A percentile compares a stretch with the other conserved stretches of the same genome.
phyloP scores from a whole-genome alignment of 768 basidiomycete genomes.

The Cubamyces sp. region DNA sequence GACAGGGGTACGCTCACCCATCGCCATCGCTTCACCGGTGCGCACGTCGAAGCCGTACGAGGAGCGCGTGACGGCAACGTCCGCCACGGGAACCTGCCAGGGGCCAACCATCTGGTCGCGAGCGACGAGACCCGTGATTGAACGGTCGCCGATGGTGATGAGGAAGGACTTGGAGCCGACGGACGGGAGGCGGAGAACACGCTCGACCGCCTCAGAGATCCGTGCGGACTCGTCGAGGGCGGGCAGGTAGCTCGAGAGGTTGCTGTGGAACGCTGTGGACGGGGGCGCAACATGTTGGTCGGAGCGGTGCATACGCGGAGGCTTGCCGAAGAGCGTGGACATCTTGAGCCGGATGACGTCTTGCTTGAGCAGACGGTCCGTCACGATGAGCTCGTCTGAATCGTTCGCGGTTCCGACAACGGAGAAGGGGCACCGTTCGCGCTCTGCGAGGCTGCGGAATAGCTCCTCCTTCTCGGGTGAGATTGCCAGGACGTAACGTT shows the following conservation, averaged over 20 bases:
- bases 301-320: constrained; percentile 85
- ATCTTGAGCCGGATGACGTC: constrained; percentile 90
- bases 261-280: constrained; percentile 64
- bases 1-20: constrained; percentile 95
- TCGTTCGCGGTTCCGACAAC: constrained; percentile 87
- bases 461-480: constrained; percentile 58
- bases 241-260: constrained; percentile 71
- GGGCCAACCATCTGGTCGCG: constrained; percentile 99
- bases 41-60: constrained; percentile 89
- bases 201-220: constrained; percentile 66
- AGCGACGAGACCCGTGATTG: constrained; percentile 91
- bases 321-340: constrained; percentile 95
- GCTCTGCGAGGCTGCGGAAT: constrained; percentile 78
- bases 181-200: constrained; percentile 88
- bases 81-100: constrained; percentile 97
- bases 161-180: constrained; percentile 97
- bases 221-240: constrained; percentile 42
- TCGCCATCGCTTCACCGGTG: constrained; percentile 95
- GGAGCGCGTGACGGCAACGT: constrained; percentile 94
- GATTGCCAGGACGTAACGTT: constrained; percentile 94
- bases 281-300: constrained; percentile 47
- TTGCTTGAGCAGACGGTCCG: constrained; percentile 76
- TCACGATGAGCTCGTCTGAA: constrained; percentile 84
- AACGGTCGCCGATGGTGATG: constrained; percentile 96
- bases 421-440: constrained; percentile 94